Base-by-base conservation (phyloP, 495 filamentous ascomycete genomes). In the Wilcoxina mikolae region DNA sequence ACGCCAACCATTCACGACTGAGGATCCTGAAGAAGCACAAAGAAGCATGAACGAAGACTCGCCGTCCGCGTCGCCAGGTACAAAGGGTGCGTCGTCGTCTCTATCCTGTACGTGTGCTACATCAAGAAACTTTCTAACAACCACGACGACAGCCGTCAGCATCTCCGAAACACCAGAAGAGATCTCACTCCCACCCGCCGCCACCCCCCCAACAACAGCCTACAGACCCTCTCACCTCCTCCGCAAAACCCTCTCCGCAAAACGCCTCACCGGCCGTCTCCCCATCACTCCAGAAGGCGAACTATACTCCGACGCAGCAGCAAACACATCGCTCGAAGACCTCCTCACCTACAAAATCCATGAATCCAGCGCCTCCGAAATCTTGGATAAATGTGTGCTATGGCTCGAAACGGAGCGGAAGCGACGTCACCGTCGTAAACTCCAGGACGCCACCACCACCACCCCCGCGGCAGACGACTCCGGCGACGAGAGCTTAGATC, bases 191-290 rank as follows among this genome's bases (percentile, higher is more conserved):
- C 26, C 43, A 22, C 24, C 1, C 10, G 15, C 25, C 33, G 18
- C 20, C n/a, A 28, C 42, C 10, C 17, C 0, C 42, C 26, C 45
- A 35, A 42, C 44, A 55, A 20, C 44, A 59, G 51, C 25, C 33
- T 15, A 35, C 42, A 31, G 54, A 46, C 12, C 45, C 31, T 51
- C 39, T 20, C 42, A 49, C 54, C 12, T 39, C 29, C 47, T 64
- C 26, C 56, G 56, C 18, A 59, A 48, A 33, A 55, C 39, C 38
- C 28, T 53, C 17, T 60, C 60, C 27, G 35, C 23, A 28, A 55
- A 59, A 29, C 56, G 51, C n/a, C 54, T 64, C 18, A 35, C 44
- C 9, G 54, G 57, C 38, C 61, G 54, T 27, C 54, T 60, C 2
- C 53, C 61, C 9, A 39, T 52, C 22, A 20, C 31, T 31, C 27